phyloP scores from a whole-genome alignment of 352 stramenopile genomes.

The Albugo laibachii region DNA sequence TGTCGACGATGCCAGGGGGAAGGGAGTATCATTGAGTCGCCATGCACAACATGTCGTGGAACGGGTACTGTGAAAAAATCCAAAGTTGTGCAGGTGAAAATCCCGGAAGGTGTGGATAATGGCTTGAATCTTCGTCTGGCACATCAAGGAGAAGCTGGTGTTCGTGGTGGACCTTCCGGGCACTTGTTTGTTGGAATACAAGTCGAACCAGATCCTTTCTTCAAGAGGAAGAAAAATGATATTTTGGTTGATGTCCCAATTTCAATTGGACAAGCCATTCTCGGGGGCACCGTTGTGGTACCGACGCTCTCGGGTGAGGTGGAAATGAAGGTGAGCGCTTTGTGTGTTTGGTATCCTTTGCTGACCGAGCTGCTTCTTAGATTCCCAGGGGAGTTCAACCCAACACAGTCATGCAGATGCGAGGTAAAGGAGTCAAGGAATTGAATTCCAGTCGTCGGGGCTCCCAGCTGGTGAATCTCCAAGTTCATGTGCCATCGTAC shows the following conservation, averaged over 20 bases:
- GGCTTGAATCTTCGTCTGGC: conserved; percentile 90
- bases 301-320: conserved; percentile 94
- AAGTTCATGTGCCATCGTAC: conserved; percentile 90
- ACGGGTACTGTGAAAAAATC: conserved; percentile 79
- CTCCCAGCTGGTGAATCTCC: conserved; percentile 94
- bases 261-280: conserved; percentile 80
- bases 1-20: conserved; percentile 68
- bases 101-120: conserved; percentile 89
- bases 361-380: conserved; percentile 6
- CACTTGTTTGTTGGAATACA: conserved; percentile 91
- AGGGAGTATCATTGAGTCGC: conserved; percentile 68
- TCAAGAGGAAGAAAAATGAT: conserved; percentile 88
- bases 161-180: conserved; percentile 71
- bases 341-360: neutral
- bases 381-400: conserved; percentile 89
- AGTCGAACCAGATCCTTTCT: conserved; percentile 89
- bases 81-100: conserved; percentile 84
- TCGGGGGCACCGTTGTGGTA: conserved; percentile 89
- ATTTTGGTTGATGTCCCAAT: conserved; percentile 90
- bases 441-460: conserved; percentile 84
- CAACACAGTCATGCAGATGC: conserved; percentile 90
- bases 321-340: conserved; percentile 83
- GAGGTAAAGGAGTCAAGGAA: conserved; percentile 91
- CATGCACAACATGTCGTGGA: conserved; percentile 57
- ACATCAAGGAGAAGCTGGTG: conserved; percentile 80